A percentile compares a stretch with the other conserved stretches of the same genome.
phyloP scores from a whole-genome alignment of 306 rosid genomes.

The Ziziphus jujuba region DNA sequence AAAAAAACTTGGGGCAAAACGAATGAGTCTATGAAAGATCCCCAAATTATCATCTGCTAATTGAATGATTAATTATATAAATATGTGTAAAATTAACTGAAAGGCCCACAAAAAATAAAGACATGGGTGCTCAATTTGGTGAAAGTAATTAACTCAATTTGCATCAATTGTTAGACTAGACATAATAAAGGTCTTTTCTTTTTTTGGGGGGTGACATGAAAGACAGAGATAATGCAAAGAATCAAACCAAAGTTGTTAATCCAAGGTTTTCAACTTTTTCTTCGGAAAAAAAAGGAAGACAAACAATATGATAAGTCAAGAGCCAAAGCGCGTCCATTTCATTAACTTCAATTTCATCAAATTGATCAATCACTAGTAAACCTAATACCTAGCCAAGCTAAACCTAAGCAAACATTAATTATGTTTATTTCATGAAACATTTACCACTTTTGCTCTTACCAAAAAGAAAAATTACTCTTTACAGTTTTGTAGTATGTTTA shows the following conservation, averaged over 20 bases:
- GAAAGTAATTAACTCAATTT: too few species aligned
- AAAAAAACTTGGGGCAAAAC: too few species aligned
- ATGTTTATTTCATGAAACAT: slow-evolving; percentile 17
- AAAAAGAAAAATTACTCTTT: slow-evolving; percentile 1
- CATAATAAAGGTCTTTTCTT: not conserved
- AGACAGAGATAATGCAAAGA: too few species aligned
- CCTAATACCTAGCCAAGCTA: slow-evolving; percentile 6
- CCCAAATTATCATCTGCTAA: too few species aligned
- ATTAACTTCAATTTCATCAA: slow-evolving; percentile 23
- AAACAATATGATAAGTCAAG: slow-evolving; percentile 17
- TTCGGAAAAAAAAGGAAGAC: slow-evolving; percentile 1
- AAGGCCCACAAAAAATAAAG: too few species aligned
- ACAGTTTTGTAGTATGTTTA: slow-evolving; percentile 7
- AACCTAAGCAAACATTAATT: slow-evolving; percentile 11
- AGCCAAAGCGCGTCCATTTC: slow-evolving; percentile 28
- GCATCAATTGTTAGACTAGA: too few species aligned
- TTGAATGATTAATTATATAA: too few species aligned
- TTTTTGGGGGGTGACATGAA: not conserved
- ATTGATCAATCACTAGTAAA: slow-evolving; percentile 23
- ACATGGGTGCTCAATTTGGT: too few species aligned
- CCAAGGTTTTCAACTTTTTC: slow-evolving; percentile 15
- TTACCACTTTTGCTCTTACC: slow-evolving; percentile 15
- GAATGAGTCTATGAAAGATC: too few species aligned
- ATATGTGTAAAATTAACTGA: too few species aligned
- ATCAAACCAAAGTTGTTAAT: slow-evolving; percentile 13